These are phyloP conservation scores for Ampelocalamus luodianensis DNA, from an alignment of 176 grass and related monocot genomes.

Conservation along the genomic window DNA sequence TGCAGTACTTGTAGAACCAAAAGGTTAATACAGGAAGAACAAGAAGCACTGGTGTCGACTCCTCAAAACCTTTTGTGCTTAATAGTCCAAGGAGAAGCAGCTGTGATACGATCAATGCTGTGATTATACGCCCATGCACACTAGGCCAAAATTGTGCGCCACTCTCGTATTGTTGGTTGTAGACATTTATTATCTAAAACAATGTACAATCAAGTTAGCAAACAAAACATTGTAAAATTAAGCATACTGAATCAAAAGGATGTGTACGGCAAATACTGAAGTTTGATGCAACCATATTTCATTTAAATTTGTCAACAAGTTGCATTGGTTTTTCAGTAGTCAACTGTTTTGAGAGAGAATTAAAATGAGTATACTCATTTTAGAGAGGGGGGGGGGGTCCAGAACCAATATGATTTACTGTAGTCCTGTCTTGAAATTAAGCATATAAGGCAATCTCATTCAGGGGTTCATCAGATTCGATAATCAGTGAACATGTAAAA, in stretches of 20 bases:
- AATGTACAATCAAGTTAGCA: neutral
- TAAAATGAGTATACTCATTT: neutral
- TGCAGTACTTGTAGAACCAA: conserved; percentile 85
- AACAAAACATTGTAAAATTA: neutral
- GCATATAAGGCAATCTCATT: neutral
- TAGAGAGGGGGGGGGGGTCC: no score
- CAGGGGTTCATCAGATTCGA: neutral
- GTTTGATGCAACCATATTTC: neutral
- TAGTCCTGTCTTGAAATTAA: neutral
- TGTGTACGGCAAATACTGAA: neutral
- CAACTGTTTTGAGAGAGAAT: neutral
- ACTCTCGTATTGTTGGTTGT: conserved; percentile 92
- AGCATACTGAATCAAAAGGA: neutral
- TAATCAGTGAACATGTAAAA: neutral
- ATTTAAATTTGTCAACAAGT: neutral
- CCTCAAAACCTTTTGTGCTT: conserved; percentile 59
- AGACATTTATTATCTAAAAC: conserved; percentile 93
- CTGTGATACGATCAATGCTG: conserved; percentile 77
- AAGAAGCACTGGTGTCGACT: conserved; percentile 69
- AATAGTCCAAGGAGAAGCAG: conserved; percentile 84
- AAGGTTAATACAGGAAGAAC: conserved; percentile 83
- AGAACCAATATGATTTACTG: neutral
- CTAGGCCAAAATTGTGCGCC: conserved; percentile 90
- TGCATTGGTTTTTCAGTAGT: neutral
- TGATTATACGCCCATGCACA: conserved; percentile 77